Conservation (phyloP, 768 basidiomycete species). For the Nidula microcarpa region DNA sequence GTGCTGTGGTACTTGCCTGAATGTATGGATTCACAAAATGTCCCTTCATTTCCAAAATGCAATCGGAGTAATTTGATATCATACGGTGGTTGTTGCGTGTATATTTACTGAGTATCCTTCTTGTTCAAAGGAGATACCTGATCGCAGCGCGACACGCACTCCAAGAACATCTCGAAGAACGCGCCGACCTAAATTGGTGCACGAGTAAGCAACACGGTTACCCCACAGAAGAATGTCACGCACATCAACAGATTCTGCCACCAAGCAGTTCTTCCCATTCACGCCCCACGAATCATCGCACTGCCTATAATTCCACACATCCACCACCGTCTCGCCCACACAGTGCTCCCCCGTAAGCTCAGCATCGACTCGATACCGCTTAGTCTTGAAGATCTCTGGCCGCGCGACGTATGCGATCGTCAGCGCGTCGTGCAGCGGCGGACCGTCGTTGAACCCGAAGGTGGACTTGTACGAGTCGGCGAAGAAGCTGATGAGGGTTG, state of each 20-base stretch:
- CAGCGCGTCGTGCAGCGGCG: constrained; percentile 84
- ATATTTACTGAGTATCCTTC: not conserved
- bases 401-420: constrained; percentile 72
- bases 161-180: constrained; percentile 67
- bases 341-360: constrained; percentile 67
- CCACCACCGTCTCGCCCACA: constrained; percentile 77
- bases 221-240: constrained; percentile 13
- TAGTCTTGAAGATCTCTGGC: constrained; percentile 62
- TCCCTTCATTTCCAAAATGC: no score
- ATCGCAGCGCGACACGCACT: constrained; percentile 59
- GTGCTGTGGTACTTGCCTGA: no score
- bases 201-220: not conserved
- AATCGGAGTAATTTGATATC: no score
- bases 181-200: constrained; percentile 41
- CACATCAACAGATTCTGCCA: constrained; percentile 68
- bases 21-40: no score
- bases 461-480: constrained; percentile 66
- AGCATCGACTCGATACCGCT: constrained; percentile 78
- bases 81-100: no score
- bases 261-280: constrained; percentile 71
- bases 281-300: constrained; percentile 72
- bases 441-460: constrained; percentile 82
- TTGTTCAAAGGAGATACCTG: constrained; percentile 55
- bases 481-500: constrained; percentile 73
- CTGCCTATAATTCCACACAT: constrained; percentile 61